These are phyloP conservation scores for Salisapilia sapeloensis DNA, from an alignment of 352 stramenopile genomes.

Conservation along the genomic window DNA sequence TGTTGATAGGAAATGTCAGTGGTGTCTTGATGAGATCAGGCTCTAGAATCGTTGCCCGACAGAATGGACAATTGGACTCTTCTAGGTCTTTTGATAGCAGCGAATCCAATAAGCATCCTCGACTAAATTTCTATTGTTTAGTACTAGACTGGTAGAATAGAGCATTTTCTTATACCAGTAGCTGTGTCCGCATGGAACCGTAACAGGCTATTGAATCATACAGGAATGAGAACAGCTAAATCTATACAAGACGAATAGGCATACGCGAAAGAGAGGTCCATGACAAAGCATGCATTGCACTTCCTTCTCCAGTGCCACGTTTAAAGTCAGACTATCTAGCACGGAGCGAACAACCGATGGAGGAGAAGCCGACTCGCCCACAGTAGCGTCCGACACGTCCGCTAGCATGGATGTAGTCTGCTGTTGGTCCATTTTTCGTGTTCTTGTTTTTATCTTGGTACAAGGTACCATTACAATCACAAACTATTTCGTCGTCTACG, in stretches of 20 bases:
- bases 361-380: no score
- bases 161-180: constrained; percentile 42
- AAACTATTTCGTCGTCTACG: no score
- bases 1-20: constrained; percentile 30
- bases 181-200: constrained; percentile 23
- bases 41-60: constrained; percentile 17
- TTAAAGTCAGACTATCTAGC: no score
- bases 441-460: no score
- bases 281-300: constrained; percentile 41
- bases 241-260: not conserved
- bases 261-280: constrained; percentile 30
- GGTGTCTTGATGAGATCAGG: constrained; percentile 8
- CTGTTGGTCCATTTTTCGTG: no score
- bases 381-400: no score
- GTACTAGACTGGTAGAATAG: not conserved
- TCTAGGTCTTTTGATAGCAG: constrained; percentile 21
- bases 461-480: no score
- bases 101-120: constrained; percentile 30
- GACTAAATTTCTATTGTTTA: constrained; percentile 5
- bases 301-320: constrained; percentile 11
- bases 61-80: constrained; percentile 28
- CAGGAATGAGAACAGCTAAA: not conserved
- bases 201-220: constrained; percentile 13
- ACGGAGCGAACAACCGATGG: no score
- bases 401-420: no score